Evolutionary conservation across 805 yeast species (phyloP).

Genomic region (Starmerella powellii): DNA sequence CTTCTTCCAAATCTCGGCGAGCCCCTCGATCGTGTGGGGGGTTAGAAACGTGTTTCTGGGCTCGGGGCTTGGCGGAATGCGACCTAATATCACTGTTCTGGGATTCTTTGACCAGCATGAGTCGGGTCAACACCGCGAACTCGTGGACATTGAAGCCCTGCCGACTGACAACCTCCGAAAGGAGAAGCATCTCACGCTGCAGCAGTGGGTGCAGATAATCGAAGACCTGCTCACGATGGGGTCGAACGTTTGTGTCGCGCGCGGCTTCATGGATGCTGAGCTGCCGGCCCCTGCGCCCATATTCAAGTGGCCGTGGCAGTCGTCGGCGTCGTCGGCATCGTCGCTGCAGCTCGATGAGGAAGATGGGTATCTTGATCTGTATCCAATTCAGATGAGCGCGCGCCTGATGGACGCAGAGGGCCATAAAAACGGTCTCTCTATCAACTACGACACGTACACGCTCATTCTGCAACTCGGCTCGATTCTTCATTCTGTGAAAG

Average conservation of each 20-base stretch:
- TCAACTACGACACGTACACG: conserved; percentile 93
- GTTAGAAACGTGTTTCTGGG: conserved; percentile 84
- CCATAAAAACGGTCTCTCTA: conserved; percentile 54
- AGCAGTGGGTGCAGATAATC: conserved; percentile 82
- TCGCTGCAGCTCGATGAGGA: conserved; percentile 12
- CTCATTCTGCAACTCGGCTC: conserved; percentile 89
- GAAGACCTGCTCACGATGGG: conserved; percentile 84
- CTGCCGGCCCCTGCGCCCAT: conserved; percentile 39
- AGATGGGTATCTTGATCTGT: conserved; percentile 56
- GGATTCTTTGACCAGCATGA: conserved; percentile 64
- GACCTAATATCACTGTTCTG: conserved; percentile 83
- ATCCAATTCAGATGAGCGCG: conserved; percentile 96
- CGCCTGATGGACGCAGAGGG: conserved; percentile 56
- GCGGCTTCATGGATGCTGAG: conserved; percentile 58
- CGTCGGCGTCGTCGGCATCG: conserved; percentile 26
- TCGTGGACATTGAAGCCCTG: conserved; percentile 34
- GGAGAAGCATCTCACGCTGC: conserved; percentile 55
- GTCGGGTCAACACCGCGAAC: conserved; percentile 20
- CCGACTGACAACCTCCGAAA: conserved; percentile 73
- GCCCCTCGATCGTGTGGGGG: conserved; percentile 87
- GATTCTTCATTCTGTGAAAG: conserved; percentile 81
- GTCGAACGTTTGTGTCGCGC: conserved; percentile 87
- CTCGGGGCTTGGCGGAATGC: conserved; percentile 97
- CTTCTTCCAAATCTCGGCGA: conserved; percentile 82
- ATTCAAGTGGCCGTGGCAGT: conserved; percentile 22